A percentile compares a stretch with the other conserved stretches of the same genome.
phyloP scores from a whole-genome alignment of 2,329 filamentous ascomycete species.

The Trichoderma aggressivum region DNA sequence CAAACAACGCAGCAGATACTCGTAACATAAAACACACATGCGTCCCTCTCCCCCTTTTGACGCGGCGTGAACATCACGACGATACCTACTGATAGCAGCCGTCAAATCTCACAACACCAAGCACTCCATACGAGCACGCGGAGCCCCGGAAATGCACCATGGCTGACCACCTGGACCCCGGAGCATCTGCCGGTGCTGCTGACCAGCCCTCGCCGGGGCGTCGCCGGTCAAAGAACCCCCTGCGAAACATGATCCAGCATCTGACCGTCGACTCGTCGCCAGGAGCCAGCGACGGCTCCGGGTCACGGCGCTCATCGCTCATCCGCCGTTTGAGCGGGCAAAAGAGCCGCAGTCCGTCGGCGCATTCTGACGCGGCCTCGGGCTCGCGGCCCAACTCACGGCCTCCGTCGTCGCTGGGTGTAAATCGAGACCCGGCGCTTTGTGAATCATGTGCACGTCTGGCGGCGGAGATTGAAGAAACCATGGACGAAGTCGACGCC shows the following conservation, averaged over 20 bases:
- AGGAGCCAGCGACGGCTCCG: conserved; percentile 28
- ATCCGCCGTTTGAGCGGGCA: conserved; percentile 37
- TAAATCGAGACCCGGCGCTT: conserved; percentile 30
- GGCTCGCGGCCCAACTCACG: conserved; percentile 24
- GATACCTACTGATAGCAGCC: neutral
- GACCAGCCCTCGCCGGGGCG: conserved; percentile 27
- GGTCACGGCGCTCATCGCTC: conserved; percentile 31
- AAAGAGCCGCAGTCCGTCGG: conserved; percentile 36
- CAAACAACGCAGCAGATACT: neutral
- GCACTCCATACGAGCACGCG: neutral
- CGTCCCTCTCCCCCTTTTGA: conserved; percentile 7
- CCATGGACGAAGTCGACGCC: conserved; percentile 32
- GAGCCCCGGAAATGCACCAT: conserved; percentile 22
- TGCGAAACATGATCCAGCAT: conserved; percentile 38
- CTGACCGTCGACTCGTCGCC: conserved; percentile 32
- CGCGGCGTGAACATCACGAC: neutral
- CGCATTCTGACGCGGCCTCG: conserved; percentile 30
- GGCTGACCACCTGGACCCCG: conserved; percentile 30
- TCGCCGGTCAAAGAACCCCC: conserved; percentile 35
- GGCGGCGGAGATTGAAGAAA: conserved; percentile 34
- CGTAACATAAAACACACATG: conserved; percentile 16
- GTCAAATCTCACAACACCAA: neutral
- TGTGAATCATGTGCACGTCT: conserved; percentile 32
- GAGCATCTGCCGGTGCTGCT: conserved; percentile 23
- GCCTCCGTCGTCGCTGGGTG: conserved; percentile 19